Evolutionary conservation across 345 rosid species (phyloP).

Genomic region (Salix brachista): DNA sequence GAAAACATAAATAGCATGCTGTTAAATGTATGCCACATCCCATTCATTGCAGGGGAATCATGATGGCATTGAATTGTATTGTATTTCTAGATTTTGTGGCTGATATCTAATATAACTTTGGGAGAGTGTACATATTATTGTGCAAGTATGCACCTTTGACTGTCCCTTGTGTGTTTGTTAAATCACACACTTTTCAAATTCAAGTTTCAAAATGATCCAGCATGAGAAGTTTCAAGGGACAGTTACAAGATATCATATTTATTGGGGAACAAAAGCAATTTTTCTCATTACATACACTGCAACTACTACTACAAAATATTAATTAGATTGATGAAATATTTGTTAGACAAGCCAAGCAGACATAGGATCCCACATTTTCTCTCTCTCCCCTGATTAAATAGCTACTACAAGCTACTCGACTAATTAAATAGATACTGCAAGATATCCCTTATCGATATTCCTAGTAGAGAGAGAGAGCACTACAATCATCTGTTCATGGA

Average conservation of each 20-base stretch:
- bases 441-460: neutral
- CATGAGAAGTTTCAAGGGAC: neutral
- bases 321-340: neutral
- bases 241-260: neutral
- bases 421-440: neutral
- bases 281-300: neutral
- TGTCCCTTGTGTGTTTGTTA: neutral
- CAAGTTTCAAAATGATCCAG: neutral
- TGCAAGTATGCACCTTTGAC: neutral
- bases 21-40: neutral
- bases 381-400: neutral
- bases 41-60: neutral
- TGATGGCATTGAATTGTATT: neutral
- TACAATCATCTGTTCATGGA: neutral
- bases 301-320: neutral
- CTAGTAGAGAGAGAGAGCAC: neutral
- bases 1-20: constrained; percentile 11
- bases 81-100: neutral
- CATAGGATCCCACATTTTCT: no score
- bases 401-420: neutral
- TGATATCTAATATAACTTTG: neutral
- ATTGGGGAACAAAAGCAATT: neutral
- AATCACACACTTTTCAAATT: neutral
- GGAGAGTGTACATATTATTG: neutral
- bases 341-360: no score